These are phyloP conservation scores for Comarum palustre DNA, from an alignment of 306 rosid genomes.

Conservation along the genomic window DNA sequence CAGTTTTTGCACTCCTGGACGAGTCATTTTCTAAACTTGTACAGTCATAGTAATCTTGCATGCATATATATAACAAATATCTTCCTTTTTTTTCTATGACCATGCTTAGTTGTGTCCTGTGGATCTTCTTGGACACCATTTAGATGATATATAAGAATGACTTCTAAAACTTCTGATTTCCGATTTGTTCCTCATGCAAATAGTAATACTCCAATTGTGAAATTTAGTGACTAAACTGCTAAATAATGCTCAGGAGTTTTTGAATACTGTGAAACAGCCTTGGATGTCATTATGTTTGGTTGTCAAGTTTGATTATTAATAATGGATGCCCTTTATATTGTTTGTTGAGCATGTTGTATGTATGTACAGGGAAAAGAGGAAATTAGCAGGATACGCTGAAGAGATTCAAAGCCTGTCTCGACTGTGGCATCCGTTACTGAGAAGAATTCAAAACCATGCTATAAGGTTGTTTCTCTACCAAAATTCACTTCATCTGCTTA, in stretches of 20 bases:
- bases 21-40: not conserved
- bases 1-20: not conserved
- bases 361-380: slow-evolving; percentile 21
- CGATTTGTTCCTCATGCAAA: not conserved
- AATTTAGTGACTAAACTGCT: not conserved
- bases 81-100: not conserved
- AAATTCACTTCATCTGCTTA: not conserved
- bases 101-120: not conserved
- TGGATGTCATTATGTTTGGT: not conserved
- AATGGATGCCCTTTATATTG: not conserved
- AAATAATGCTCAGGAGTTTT: not conserved
- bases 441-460: slow-evolving; percentile 14
- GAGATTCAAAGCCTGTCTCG: slow-evolving; percentile 8
- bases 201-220: not conserved
- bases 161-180: not conserved
- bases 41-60: not conserved
- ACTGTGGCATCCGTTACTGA: not conserved
- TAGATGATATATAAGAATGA: not conserved
- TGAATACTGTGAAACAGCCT: not conserved
- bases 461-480: slow-evolving; percentile 20
- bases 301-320: not conserved
- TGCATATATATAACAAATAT: not conserved
- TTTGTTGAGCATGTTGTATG: not conserved
- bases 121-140: not conserved
- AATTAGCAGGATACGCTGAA: slow-evolving; percentile 4